Evolutionary conservation across 352 stramenopile species (phyloP).

Genomic region (Phytophthora fragariaefolia): DNA sequence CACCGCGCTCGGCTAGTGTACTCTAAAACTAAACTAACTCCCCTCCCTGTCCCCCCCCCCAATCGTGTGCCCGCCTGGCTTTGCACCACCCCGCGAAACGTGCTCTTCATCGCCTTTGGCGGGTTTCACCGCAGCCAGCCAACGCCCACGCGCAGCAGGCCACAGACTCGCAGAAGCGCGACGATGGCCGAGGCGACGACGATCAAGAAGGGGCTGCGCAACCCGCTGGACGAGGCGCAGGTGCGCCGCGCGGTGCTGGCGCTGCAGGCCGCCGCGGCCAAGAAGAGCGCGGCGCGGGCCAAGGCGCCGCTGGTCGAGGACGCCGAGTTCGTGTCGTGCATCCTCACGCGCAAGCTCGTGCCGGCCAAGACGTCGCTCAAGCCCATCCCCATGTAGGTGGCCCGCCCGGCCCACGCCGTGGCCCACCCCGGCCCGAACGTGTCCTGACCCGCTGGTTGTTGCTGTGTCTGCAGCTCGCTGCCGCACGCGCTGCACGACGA

Average conservation of each 20-base stretch:
- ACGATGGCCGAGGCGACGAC: slow-evolving; percentile 37
- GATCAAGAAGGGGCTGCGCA: slow-evolving; percentile 69
- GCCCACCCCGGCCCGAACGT: not conserved
- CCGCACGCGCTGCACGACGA: slow-evolving; percentile 66
- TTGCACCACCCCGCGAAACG: too few species aligned
- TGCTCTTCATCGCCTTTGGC: too few species aligned
- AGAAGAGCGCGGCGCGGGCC: slow-evolving; percentile 42
- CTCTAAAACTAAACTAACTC: too few species aligned
- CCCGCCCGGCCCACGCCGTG: not conserved
- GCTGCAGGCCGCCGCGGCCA: slow-evolving; percentile 64
- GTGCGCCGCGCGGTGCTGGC: slow-evolving; percentile 76
- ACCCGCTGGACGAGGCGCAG: slow-evolving; percentile 75
- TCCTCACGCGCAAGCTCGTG: slow-evolving; percentile 78
- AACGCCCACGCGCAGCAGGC: not conserved
- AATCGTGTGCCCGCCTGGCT: too few species aligned
- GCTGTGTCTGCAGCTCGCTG: slow-evolving; percentile 52
- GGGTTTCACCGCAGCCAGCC: not conserved
- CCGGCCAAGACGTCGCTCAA: slow-evolving; percentile 76
- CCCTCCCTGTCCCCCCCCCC: too few species aligned
- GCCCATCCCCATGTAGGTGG: slow-evolving; percentile 69
- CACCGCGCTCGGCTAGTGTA: too few species aligned
- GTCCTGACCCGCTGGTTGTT: slow-evolving; percentile 15
- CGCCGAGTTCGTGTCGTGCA: slow-evolving; percentile 67
- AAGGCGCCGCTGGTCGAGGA: slow-evolving; percentile 72
- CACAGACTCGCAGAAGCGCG: not conserved